Base-by-base conservation (phyloP, 257 asterid genomes). In the Penstemon eatonii region DNA sequence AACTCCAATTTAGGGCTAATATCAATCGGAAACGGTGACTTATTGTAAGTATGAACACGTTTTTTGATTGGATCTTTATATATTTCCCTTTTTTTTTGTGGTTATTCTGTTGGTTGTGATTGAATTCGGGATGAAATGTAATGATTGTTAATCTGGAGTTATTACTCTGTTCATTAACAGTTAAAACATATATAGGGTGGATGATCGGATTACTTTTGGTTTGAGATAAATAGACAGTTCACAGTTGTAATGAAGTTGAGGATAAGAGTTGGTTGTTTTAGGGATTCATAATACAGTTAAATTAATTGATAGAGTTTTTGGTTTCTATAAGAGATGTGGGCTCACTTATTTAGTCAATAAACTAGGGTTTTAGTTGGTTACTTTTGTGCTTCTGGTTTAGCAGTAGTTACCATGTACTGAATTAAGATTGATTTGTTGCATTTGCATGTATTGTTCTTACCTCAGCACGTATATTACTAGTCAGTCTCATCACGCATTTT, bases 21-120 rank as follows among this genome's bases (percentile, higher is more conserved):
- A n/a, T 60, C 52, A 49, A 11, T 52, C 49, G 19, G 37, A 50
- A 39, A 69, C 39, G 42, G 53, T 13, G 55, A 47, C 38, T 51
- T 47, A 11, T 47, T 40, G 60, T 13, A 40, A 40, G 5, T 52
- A 40, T 50, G 53, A 40, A 25, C 52, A 39, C 11, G 7, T 42
- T 70, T 13, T 8, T 50, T 55, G 25, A 51, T 60, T 61, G 42
- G 75, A 70, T 61, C 62, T 51, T 60, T 60, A 15, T 15, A 3
- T 60, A 0, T 4, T 40, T 18, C 18, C 42, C 60, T 50, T 60
- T 25, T 61, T 61, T 47, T 13, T 69, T 61, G 15, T 51, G 53
- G 61, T 46, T 44, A 56, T 43, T 70, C 44, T 60, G 8, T 59
- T 6, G 15, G 7, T 70, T 70, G 5, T 44, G 55, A 60, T 43